phyloP scores from a whole-genome alignment of 345 rosid genomes.

The Salix purpurea region DNA sequence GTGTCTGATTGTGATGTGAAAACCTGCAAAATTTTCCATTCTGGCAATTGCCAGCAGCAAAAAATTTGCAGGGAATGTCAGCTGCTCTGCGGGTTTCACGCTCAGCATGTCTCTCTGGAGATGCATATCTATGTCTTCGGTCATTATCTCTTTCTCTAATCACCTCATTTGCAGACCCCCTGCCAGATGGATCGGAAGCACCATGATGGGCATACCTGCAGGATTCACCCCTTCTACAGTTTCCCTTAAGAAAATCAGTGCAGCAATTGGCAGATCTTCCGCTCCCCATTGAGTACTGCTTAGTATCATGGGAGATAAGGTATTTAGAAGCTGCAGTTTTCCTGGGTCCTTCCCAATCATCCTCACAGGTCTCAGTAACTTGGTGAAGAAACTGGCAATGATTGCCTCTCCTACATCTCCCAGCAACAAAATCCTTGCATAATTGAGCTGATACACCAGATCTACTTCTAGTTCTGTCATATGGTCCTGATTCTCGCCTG shows the following conservation, averaged over 20 bases:
- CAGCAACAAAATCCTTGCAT: constrained; percentile 60
- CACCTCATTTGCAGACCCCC: constrained; percentile 30
- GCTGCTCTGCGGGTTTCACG: constrained; percentile 42
- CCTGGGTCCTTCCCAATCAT: constrained; percentile 50
- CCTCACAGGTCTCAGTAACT: constrained; percentile 38
- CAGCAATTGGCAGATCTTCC: constrained; percentile 18
- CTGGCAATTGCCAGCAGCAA: constrained; percentile 79
- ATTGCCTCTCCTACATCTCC: constrained; percentile 69
- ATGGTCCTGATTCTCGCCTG: constrained; percentile 53
- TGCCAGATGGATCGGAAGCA: constrained; percentile 28
- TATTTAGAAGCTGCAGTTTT: constrained; percentile 45
- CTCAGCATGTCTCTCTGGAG: constrained; percentile 39
- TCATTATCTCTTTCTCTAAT: constrained; percentile 42
- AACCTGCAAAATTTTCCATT: constrained; percentile 77
- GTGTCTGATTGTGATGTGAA: constrained; percentile 49
- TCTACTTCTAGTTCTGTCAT: constrained; percentile 59
- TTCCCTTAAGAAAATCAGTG: constrained; percentile 38
- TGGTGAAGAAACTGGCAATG: constrained; percentile 58
- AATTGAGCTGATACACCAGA: constrained; percentile 41
- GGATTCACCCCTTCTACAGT: constrained; percentile 39
- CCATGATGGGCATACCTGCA: constrained; percentile 38
- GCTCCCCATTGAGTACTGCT: constrained; percentile 15
- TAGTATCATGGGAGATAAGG: constrained; percentile 20
- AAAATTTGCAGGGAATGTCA: constrained; percentile 69
- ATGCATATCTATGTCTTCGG: constrained; percentile 38